Conservation (phyloP, 1,139 yeast genomes). For the Suhomyces taliae region DNA sequence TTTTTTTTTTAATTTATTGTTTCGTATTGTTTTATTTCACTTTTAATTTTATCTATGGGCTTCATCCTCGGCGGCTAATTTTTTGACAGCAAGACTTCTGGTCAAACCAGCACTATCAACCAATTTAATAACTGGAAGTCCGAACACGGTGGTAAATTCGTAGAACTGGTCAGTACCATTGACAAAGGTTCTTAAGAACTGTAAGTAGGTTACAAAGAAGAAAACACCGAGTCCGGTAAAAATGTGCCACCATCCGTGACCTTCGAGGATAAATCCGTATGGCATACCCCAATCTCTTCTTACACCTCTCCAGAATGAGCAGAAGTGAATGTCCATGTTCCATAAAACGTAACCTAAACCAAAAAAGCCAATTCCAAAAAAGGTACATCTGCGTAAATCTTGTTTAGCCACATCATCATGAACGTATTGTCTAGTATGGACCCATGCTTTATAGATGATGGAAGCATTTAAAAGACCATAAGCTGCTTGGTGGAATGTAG, state of each 20-base stretch:
- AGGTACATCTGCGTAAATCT: conserved; percentile 55
- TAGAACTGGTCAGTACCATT: conserved; percentile 53
- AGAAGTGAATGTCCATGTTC: conserved; percentile 82
- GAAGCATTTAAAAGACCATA: conserved; percentile 64
- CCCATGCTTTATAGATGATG: conserved; percentile 58
- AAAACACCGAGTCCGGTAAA: conserved; percentile 75
- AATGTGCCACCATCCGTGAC: conserved; percentile 99
- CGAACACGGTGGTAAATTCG: conserved; percentile 47
- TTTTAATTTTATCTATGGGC: neutral
- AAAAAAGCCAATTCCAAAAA: conserved; percentile 64
- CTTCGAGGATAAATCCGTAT: conserved; percentile 81
- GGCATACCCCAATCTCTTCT: conserved; percentile 81
- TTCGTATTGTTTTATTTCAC: no score
- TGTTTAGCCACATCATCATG: conserved; percentile 44
- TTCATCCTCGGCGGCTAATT: conserved; percentile 18
- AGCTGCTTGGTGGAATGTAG: conserved; percentile 83
- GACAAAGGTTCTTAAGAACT: conserved; percentile 65
- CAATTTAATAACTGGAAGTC: conserved; percentile 34
- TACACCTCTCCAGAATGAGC: conserved; percentile 58
- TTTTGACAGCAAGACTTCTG: conserved; percentile 20
- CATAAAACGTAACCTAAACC: conserved; percentile 74
- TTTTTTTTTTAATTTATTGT: neutral
- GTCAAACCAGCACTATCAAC: conserved; percentile 32
- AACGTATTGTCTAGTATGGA: conserved; percentile 53
- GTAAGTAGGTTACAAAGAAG: conserved; percentile 62